A percentile compares a stretch with the other conserved stretches of the same genome.
Conservation (phyloP, 2,329 filamentous ascomycete genomes). For the Cladosporium sp. region DNA sequence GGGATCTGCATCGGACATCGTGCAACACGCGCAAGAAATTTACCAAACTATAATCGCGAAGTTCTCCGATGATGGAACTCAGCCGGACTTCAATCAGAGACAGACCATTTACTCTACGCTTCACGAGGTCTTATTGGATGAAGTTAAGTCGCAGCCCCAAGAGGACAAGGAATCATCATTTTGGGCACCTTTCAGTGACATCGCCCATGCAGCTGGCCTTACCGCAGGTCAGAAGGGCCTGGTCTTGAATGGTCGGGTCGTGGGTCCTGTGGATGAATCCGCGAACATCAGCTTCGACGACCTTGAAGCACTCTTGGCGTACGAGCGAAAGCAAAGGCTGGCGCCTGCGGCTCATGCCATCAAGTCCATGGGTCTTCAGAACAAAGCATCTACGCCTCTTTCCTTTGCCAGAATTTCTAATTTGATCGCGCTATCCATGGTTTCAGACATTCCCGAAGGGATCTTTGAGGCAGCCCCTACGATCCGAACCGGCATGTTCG, state of each 20-base stretch:
- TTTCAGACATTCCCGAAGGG: constrained; percentile 81
- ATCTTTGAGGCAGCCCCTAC: constrained; percentile 78
- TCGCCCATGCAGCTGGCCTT: constrained; percentile 40
- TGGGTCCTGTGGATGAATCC: constrained; percentile 66
- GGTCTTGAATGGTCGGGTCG: constrained; percentile 58
- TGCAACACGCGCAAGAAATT: neutral
- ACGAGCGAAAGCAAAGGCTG: constrained; percentile 71
- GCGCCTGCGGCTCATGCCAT: constrained; percentile 69
- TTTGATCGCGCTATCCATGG: constrained; percentile 72
- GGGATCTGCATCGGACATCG: constrained; percentile 4
- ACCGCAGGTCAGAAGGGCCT: constrained; percentile 45
- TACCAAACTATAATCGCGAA: neutral
- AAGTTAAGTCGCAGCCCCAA: neutral
- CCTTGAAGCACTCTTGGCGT: constrained; percentile 67
- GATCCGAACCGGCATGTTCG: constrained; percentile 65
- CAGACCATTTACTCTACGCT: neutral
- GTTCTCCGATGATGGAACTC: neutral
- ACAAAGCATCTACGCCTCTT: constrained; percentile 64
- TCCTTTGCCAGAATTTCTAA: constrained; percentile 78
- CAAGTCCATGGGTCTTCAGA: constrained; percentile 60
- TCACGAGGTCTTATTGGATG: neutral
- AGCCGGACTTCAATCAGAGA: neutral
- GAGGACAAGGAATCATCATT: neutral
- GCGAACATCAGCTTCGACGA: constrained; percentile 62
- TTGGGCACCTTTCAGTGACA: constrained; percentile 1